Percentiles rank a stretch among this genome's conserved stretches.
Evolutionary conservation across 2,329 filamentous ascomycete genomes (phyloP).

Genomic region (Dothideomycetidae sp.): DNA sequence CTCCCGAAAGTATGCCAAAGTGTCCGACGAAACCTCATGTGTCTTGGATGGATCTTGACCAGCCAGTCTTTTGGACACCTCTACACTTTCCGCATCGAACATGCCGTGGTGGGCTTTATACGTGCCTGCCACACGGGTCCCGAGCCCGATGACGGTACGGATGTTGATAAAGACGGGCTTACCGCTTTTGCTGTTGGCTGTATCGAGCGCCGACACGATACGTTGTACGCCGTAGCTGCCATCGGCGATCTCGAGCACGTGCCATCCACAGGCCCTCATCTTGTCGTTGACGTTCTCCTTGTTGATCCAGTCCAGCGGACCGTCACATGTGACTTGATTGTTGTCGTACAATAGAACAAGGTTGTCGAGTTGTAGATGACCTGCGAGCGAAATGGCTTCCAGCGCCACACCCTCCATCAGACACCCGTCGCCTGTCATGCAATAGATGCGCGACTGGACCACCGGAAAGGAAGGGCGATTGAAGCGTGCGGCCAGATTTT

Average conservation of each 20-base stretch:
- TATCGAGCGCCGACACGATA: constrained; percentile 34
- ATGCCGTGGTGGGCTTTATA: constrained; percentile 14
- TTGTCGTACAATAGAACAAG: constrained; percentile 46
- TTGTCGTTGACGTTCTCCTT: constrained; percentile 44
- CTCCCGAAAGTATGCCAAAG: neutral
- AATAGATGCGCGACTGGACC: constrained; percentile 40
- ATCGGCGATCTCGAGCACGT: constrained; percentile 41
- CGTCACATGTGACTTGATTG: constrained; percentile 47
- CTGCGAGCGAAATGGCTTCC: constrained; percentile 43
- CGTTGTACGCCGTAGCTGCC: constrained; percentile 38
- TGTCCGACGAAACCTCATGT: neutral
- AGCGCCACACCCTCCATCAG: constrained; percentile 44
- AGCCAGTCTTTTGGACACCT: too few relatives aligned
- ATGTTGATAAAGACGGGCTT: constrained; percentile 47
- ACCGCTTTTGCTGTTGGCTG: constrained; percentile 29
- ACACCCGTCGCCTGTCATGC: constrained; percentile 45
- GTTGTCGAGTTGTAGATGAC: constrained; percentile 42
- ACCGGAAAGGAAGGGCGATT: constrained; percentile 37
- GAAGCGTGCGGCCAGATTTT: constrained; percentile 40
- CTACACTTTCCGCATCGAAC: constrained; percentile 11
- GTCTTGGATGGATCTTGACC: neutral
- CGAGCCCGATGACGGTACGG: constrained; percentile 42
- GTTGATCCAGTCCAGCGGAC: constrained; percentile 39
- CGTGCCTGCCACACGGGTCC: constrained; percentile 29
- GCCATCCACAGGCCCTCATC: constrained; percentile 43